These are phyloP conservation scores for Crepidotus variabilis DNA, from an alignment of 768 basidiomycete species.

Conservation along the genomic window DNA sequence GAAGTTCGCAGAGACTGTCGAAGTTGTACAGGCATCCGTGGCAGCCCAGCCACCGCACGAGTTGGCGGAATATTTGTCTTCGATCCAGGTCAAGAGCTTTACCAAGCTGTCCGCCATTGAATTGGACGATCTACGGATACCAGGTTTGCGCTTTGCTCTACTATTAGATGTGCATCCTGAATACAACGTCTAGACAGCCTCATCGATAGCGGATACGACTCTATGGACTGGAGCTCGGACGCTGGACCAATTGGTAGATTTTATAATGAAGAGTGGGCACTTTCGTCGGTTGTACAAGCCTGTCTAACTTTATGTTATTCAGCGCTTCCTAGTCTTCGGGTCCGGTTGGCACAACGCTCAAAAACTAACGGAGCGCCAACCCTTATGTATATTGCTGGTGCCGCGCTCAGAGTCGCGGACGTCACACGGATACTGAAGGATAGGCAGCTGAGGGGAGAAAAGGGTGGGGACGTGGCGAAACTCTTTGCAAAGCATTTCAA, in stretches of 20 bases:
- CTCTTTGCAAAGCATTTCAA: conserved; percentile 96
- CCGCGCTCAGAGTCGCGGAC: conserved; percentile 92
- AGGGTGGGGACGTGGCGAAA: conserved; percentile 90
- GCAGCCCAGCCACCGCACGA: conserved; percentile 53
- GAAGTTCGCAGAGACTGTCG: conserved; percentile 47
- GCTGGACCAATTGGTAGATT: conserved; percentile 67
- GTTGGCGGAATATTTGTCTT: conserved; percentile 60
- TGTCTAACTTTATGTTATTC: conserved; percentile 1
- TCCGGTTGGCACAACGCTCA: conserved; percentile 70
- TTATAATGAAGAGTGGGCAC: conserved; percentile 69
- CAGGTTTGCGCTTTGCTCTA: conserved; percentile 47
- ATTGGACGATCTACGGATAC: conserved; percentile 73
- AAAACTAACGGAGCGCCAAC: conserved; percentile 84
- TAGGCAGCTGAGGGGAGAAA: conserved; percentile 68
- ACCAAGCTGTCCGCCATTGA: conserved; percentile 72
- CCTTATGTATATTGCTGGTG: conserved; percentile 77
- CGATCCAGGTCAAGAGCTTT: conserved; percentile 68
- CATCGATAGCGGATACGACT: conserved; percentile 72
- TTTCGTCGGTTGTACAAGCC: neutral
- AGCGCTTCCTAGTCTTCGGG: conserved; percentile 68
- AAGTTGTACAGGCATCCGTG: conserved; percentile 40
- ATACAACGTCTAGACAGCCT: conserved; percentile 58
- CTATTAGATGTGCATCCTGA: conserved; percentile 29
- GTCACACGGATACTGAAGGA: conserved; percentile 72
- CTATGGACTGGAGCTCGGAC: conserved; percentile 69